Percentiles rank a stretch among this genome's conserved stretches.
Evolutionary conservation across 257 asterid genomes (phyloP).

Genomic region (Nicotiana noctiflora): DNA sequence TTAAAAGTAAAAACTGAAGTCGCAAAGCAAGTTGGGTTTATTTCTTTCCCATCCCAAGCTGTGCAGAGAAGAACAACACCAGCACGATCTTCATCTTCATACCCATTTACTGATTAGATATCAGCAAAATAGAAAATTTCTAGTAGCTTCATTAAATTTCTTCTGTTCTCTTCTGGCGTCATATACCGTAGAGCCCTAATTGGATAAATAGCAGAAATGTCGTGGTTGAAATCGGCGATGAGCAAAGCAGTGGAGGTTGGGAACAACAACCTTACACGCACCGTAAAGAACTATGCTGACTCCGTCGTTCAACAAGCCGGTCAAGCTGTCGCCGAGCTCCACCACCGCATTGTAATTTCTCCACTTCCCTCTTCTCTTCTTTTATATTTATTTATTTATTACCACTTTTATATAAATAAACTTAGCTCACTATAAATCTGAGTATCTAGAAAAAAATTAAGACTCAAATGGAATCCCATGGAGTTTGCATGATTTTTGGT

Average conservation of each 20-base stretch:
- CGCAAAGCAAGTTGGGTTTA: not conserved
- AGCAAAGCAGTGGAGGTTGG: slow-evolving; percentile 98
- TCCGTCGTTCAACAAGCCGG: slow-evolving; percentile 96
- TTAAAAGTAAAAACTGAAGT: not conserved
- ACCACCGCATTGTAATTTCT: slow-evolving; percentile 70
- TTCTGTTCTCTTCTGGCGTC: not conserved
- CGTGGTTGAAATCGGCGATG: slow-evolving; percentile 95
- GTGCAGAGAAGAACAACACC: not conserved
- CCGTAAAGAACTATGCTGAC: slow-evolving; percentile 81
- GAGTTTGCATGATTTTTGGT: too few species aligned
- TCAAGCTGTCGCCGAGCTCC: slow-evolving; percentile 86
- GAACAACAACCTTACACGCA: slow-evolving; percentile 82
- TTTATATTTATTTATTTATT: not conserved
- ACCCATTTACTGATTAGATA: not conserved
- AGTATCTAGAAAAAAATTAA: too few species aligned
- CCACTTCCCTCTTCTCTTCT: not conserved
- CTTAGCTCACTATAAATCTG: too few species aligned
- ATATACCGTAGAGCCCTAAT: not conserved
- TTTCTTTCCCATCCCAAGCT: not conserved
- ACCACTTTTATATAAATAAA: not conserved
- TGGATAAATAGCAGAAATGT: slow-evolving; percentile 37
- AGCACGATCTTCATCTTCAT: not conserved
- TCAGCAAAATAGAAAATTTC: not conserved
- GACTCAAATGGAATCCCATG: too few species aligned
- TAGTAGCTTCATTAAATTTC: not conserved